A percentile compares a stretch with the other conserved stretches of the same genome.
phyloP scores from a whole-genome alignment of 352 stramenopile species.

The Pythium biforme region DNA sequence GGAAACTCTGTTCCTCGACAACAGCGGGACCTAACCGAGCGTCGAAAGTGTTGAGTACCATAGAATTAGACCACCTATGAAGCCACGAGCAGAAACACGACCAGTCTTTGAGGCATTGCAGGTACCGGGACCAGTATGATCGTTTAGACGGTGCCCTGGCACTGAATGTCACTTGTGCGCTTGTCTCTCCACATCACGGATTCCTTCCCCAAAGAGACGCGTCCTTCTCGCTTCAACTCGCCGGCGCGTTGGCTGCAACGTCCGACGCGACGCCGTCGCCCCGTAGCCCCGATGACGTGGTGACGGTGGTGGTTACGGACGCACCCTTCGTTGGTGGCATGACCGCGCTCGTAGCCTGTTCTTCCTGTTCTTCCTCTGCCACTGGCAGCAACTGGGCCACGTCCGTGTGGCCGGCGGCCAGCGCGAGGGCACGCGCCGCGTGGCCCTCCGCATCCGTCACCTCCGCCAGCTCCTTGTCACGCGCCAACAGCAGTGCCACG shows the following conservation, averaged over 20 bases:
- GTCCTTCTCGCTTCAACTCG: no score
- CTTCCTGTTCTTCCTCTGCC: neutral
- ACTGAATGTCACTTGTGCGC: no score
- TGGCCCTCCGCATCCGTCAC: neutral
- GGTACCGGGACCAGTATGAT: no score
- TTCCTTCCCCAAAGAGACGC: no score
- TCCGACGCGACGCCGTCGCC: neutral
- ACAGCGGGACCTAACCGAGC: no score
- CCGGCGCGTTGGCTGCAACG: neutral
- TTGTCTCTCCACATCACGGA: no score
- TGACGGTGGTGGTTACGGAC: neutral
- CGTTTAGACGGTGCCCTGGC: no score
- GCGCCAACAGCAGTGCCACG: slow-evolving; percentile 4
- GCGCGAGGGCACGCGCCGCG: neutral
- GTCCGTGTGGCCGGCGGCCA: neutral
- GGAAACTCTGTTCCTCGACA: no score
- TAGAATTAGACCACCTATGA: no score
- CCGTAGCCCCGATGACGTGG: neutral
- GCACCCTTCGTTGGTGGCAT: neutral
- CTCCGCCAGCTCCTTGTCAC: neutral
- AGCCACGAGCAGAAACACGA: no score
- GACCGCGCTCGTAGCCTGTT: neutral
- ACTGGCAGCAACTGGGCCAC: neutral
- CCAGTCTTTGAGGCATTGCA: no score
- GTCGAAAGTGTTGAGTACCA: no score